phyloP scores from a whole-genome alignment of 176 grass and related monocot genomes.

The Juncus effusus region DNA sequence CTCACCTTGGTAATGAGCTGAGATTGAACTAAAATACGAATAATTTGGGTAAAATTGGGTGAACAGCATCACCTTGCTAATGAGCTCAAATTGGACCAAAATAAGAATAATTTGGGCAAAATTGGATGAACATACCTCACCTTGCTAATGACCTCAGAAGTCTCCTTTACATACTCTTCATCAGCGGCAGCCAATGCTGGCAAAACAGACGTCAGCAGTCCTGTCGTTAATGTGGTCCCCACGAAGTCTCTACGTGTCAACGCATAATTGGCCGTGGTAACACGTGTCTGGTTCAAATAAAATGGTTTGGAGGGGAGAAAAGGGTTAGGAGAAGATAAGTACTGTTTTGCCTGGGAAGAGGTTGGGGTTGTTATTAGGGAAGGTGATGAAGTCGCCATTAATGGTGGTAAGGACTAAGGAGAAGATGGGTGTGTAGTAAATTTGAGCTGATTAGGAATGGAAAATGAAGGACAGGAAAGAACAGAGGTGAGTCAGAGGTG shows the following conservation, averaged over 20 bases:
- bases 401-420: conserved; percentile 12
- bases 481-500: background rate
- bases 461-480: conserved; percentile 8
- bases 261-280: conserved; percentile 6
- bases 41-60: background rate
- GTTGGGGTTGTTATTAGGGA: conserved; percentile 18
- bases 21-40: too few species aligned
- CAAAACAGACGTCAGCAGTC: background rate
- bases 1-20: too few species aligned
- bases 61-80: conserved; percentile 2
- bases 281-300: background rate
- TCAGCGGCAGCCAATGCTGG: conserved; percentile 47
- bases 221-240: conserved; percentile 1
- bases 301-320: background rate
- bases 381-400: conserved; percentile 22
- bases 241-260: conserved; percentile 3
- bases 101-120: too few species aligned
- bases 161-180: conserved; percentile 93
- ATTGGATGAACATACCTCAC: conserved; percentile 42
- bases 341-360: background rate
- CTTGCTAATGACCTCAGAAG: conserved; percentile 84
- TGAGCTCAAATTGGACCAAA: conserved; percentile 41
- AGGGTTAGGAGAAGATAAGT: background rate
- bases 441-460: background rate
- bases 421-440: conserved; percentile 8